Percentiles rank a stretch among this genome's conserved stretches.
Conservation (phyloP, 2,329 filamentous ascomycete genomes). For the Ilyonectria sp. region DNA sequence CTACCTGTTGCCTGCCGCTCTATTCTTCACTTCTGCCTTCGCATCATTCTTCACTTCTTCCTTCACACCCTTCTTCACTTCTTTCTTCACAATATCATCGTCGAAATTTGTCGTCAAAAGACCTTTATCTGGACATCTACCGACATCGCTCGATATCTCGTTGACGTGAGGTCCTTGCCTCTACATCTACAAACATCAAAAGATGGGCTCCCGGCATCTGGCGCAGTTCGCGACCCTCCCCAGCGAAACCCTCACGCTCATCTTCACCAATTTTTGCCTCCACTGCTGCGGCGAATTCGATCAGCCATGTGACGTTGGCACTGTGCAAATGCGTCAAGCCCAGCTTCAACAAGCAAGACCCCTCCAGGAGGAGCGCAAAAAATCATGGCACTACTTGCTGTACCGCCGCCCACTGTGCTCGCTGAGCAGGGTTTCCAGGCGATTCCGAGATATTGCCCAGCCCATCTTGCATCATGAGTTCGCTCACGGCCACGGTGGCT, state of each 20-base stretch:
- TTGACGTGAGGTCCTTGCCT: no score
- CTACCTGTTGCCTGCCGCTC: no score
- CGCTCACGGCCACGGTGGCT: constrained; percentile 22
- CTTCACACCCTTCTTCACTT: no score
- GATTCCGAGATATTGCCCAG: constrained; percentile 6
- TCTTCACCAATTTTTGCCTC: constrained; percentile 14
- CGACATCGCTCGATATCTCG: no score
- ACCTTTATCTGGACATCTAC: no score
- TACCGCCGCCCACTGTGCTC: constrained; percentile 15
- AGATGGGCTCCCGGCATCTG: not conserved
- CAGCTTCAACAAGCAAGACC: not conserved
- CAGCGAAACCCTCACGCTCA: not conserved
- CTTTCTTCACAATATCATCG: no score
- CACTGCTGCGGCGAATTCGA: constrained; percentile 13
- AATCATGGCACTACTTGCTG: constrained; percentile 15
- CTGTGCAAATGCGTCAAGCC: not conserved
- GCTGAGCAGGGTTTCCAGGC: constrained; percentile 3
- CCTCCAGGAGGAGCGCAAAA: not conserved
- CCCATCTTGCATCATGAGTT: constrained; percentile 26
- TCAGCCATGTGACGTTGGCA: constrained; percentile 10
- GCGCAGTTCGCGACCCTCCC: not conserved
- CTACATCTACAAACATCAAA: not conserved
- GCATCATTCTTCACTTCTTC: no score
- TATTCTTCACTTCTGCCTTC: no score
- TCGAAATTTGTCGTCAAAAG: no score